A percentile compares a stretch with the other conserved stretches of the same genome.
Evolutionary conservation across 2,329 filamentous ascomycete genomes (phyloP).

Genomic region (Botrytis galanthina): DNA sequence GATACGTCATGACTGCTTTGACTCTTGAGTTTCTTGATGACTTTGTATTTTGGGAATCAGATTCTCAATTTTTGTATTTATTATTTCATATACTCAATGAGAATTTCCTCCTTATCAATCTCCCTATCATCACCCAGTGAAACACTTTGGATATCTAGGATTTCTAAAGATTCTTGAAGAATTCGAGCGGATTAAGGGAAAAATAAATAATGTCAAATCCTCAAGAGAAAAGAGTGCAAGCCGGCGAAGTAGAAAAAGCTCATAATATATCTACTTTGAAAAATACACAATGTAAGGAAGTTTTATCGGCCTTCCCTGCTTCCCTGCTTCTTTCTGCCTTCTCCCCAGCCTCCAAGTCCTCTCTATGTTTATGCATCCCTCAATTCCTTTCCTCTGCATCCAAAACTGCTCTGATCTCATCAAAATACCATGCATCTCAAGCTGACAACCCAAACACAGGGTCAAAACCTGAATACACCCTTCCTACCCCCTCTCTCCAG

Average conservation of each 20-base stretch:
- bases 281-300: slow-evolving; percentile 6
- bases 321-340: too few relatives aligned
- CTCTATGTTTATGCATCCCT: too few relatives aligned
- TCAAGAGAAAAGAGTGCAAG: background rate
- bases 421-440: too few relatives aligned
- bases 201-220: background rate
- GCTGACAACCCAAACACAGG: background rate
- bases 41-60: background rate
- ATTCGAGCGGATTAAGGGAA: background rate
- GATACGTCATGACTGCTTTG: background rate
- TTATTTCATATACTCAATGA: background rate
- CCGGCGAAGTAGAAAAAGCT: slow-evolving; percentile 6
- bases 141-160: background rate
- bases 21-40: background rate
- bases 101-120: background rate
- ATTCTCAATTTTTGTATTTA: background rate
- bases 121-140: background rate
- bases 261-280: background rate
- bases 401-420: too few relatives aligned
- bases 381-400: too few relatives aligned
- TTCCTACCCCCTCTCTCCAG: background rate
- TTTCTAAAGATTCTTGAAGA: background rate
- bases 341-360: too few relatives aligned
- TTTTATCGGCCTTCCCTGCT: too few relatives aligned
- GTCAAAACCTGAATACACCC: background rate